Conservation (phyloP, 1,284 basidiomycete genomes). For the Fomes fomentarius region DNA sequence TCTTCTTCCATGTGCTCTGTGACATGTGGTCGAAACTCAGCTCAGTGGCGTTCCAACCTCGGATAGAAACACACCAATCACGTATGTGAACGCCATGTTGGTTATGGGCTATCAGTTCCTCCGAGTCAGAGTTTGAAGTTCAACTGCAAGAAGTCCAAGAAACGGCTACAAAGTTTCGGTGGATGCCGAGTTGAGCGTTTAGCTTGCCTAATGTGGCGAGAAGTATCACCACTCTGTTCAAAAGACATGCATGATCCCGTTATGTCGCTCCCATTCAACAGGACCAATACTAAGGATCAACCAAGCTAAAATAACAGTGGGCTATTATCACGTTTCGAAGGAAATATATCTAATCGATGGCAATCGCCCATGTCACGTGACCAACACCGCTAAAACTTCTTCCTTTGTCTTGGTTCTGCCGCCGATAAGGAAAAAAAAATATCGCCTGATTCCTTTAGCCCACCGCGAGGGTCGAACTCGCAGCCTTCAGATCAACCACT, state of each 20-base stretch:
- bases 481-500: conserved; percentile 71
- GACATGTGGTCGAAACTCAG: not conserved
- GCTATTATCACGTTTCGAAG: too few relatives aligned
- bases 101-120: not conserved
- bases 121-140: not conserved
- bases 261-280: too few relatives aligned
- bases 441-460: conserved; percentile 28
- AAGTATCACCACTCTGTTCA: too few relatives aligned
- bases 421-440: not conserved
- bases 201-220: not conserved
- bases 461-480: conserved; percentile 91
- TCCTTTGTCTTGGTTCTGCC: not conserved
- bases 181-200: too few relatives aligned
- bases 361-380: conserved; percentile 5
- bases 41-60: not conserved
- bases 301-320: too few relatives aligned
- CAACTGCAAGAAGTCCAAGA: not conserved
- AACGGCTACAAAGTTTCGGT: not conserved
- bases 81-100: conserved; percentile 35
- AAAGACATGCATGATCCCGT: too few relatives aligned
- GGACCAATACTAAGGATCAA: too few relatives aligned
- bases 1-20: conserved; percentile 97
- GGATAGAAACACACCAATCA: conserved; percentile 37
- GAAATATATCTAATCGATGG: too few relatives aligned
- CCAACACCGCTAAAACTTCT: not conserved